phyloP scores from a whole-genome alignment of 164 flowering plant genomes.

The Euptelea pleiosperma region DNA sequence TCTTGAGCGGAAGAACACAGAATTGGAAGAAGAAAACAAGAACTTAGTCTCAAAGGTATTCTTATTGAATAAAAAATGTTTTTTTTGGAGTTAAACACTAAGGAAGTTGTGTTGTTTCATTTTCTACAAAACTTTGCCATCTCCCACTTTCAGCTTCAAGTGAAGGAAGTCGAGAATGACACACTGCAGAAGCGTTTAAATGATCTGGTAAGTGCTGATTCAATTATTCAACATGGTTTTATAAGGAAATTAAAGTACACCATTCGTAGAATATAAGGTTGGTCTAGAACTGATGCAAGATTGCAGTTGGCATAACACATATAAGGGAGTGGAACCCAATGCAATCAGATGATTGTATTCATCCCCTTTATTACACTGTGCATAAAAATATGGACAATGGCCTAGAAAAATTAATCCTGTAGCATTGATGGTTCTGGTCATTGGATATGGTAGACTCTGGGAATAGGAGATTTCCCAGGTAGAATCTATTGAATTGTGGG shows the following conservation, averaged over 20 bases:
- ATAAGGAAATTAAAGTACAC: background rate
- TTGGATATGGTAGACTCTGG: background rate
- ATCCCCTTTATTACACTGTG: too few relatives aligned
- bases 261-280: background rate
- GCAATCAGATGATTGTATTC: too few relatives aligned
- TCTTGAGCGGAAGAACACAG: constrained; percentile 54
- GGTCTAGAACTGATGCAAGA: background rate
- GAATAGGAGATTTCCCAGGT: background rate
- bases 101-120: background rate
- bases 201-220: constrained; percentile 56
- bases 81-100: background rate
- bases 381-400: too few relatives aligned
- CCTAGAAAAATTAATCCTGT: too few relatives aligned
- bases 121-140: constrained; percentile 8
- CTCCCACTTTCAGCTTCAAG: constrained; percentile 51
- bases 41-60: constrained; percentile 49
- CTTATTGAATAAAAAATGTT: background rate
- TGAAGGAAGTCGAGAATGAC: constrained; percentile 51
- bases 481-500: background rate
- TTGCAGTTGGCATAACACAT: background rate
- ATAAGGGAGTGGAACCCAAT: too few relatives aligned
- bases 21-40: constrained; percentile 63
- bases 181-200: constrained; percentile 49
- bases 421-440: too few relatives aligned
- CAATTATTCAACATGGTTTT: background rate